phyloP scores from a whole-genome alignment of 306 rosid genomes.

The Fragaria iinumae region DNA sequence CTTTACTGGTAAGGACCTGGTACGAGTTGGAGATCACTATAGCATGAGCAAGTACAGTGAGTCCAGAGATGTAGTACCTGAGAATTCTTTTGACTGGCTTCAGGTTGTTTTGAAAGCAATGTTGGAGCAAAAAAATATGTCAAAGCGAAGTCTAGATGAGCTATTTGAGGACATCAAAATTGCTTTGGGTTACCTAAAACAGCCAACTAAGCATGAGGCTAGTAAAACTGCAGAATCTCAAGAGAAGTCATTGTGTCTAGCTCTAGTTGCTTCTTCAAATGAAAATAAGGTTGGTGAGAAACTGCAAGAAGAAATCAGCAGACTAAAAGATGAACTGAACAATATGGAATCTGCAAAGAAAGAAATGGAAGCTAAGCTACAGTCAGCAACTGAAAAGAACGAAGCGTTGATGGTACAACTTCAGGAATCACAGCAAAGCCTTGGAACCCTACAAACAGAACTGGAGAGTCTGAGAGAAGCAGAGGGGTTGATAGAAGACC shows the following conservation, averaged over 20 bases:
- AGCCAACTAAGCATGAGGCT: constrained; percentile 31
- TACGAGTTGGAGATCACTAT: constrained; percentile 37
- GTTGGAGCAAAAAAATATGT: constrained; percentile 45
- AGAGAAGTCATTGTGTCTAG: constrained; percentile 31
- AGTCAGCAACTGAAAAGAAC: constrained; percentile 37
- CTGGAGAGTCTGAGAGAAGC: constrained; percentile 47
- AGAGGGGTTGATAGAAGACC: constrained; percentile 42
- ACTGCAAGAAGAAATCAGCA: constrained; percentile 46
- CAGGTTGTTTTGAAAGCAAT: constrained; percentile 68
- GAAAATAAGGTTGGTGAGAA: constrained; percentile 33
- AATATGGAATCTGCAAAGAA: constrained; percentile 37
- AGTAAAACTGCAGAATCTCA: constrained; percentile 23
- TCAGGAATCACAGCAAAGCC: constrained; percentile 50
- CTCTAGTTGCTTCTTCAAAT: constrained; percentile 38
- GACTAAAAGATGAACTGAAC: constrained; percentile 54
- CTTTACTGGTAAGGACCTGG: constrained; percentile 46
- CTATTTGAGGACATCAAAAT: constrained; percentile 69
- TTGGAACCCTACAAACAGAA: constrained; percentile 48
- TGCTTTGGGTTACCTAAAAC: constrained; percentile 53
- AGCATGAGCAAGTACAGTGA: constrained; percentile 31
- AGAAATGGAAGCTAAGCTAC: constrained; percentile 50
- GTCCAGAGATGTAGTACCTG: constrained; percentile 25
- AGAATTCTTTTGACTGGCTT: constrained; percentile 71
- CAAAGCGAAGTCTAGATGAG: constrained; percentile 61
- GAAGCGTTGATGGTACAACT: constrained; percentile 47